These are phyloP conservation scores for Cornus kousa DNA, from an alignment of 148 eudicot species.

Conservation along the genomic window DNA sequence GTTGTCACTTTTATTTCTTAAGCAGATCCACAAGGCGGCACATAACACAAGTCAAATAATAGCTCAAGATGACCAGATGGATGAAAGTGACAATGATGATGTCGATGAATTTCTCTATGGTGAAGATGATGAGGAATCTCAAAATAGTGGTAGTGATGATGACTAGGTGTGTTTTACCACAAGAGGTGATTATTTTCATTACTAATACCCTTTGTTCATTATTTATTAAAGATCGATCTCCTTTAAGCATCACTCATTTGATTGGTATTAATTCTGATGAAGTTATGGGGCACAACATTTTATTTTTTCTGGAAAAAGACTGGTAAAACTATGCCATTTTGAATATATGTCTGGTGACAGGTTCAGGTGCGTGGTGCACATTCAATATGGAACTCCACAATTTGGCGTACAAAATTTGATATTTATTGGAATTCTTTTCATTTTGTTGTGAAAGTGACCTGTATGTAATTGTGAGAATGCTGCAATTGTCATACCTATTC, in stretches of 20 bases:
- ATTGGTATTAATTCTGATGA: neutral
- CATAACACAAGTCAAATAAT: conserved; percentile 38
- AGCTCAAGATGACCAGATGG: conserved; percentile 25
- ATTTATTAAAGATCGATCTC: neutral
- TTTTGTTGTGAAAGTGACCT: neutral
- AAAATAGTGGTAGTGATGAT: conserved; percentile 50
- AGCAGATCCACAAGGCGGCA: conserved; percentile 73
- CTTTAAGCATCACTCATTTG: neutral
- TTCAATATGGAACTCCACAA: neutral
- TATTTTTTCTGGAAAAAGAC: neutral
- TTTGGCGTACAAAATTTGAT: too few species aligned
- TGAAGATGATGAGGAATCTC: conserved; percentile 56
- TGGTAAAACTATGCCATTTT: neutral
- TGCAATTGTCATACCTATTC: neutral
- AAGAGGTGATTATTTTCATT: conserved; percentile 4
- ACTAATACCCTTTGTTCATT: neutral
- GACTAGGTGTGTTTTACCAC: conserved; percentile 18
- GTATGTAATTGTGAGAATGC: neutral
- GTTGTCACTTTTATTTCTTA: neutral
- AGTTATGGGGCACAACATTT: neutral
- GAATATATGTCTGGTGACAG: neutral
- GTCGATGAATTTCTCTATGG: conserved; percentile 70
- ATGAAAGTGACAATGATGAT: conserved; percentile 72
- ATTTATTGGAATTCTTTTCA: too few species aligned
- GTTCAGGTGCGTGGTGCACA: neutral